Conservation (phyloP, 2,329 filamentous ascomycete genomes). For the Lasiodiplodia citricola region DNA sequence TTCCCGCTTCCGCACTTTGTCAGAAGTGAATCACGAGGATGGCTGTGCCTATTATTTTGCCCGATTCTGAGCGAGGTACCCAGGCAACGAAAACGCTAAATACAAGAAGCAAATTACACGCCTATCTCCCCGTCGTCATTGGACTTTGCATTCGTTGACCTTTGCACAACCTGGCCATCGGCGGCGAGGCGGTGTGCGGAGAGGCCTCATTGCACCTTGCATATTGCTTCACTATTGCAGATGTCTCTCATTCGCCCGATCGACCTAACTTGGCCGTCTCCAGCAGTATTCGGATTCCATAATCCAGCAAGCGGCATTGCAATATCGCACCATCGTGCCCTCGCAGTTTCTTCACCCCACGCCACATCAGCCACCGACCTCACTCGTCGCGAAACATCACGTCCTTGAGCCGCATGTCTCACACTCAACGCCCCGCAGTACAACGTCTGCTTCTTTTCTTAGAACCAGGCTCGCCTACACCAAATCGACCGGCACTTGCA, state of each 20-base stretch:
- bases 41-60: neutral
- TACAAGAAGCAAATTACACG: neutral
- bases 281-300: neutral
- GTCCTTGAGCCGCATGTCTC: neutral
- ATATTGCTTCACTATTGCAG: neutral
- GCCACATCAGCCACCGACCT: neutral
- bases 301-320: neutral
- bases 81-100: neutral
- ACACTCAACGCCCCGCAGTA: neutral
- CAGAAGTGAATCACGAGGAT: neutral
- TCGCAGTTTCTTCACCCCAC: neutral
- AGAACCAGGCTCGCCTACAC: neutral
- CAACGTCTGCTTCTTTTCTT: neutral
- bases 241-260: neutral
- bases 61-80: neutral
- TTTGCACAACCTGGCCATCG: neutral
- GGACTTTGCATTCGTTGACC: neutral
- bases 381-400: neutral
- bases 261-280: neutral
- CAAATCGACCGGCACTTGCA: neutral
- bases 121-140: neutral
- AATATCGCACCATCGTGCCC: neutral
- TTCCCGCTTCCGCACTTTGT: neutral
- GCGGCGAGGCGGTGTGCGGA: conserved; percentile 3
- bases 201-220: neutral